Evolutionary conservation across 306 rosid genomes (phyloP), one percentile per base, ranked within the genome.

Genomic region (Trifolium subterraneum): DNA sequence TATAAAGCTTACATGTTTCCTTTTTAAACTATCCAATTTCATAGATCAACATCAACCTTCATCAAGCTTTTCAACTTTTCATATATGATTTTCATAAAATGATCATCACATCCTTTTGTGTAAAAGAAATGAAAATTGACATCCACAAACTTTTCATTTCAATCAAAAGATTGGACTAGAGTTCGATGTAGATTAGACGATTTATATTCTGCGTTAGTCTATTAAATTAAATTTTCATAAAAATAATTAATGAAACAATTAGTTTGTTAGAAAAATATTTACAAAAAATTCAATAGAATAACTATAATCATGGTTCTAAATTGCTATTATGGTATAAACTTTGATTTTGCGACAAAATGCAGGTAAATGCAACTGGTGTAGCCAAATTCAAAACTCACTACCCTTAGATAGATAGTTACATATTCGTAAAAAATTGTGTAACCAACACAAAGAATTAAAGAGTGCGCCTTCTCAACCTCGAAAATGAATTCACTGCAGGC

Each of bases 61-160:
- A 18, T 80, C 71, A 82, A 83, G 66, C 82, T 80, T 80, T 70
- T 84, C 88, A 82, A 81, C 77, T 79, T 82, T 79, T 66, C 56
- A 74, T 61, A 10, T 7, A 59, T 71, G 12, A 64, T 71, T 79
- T 78, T 77, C 12, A 58, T 64, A 5, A 64, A 45, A 63, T 73
- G 41, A 72, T 79, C 78, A 83, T 71, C 80, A 39, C 64, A 64
- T 33, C 31, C 67, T 78, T 83, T 71, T 29, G 54, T 22, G 68
- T 45, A 70, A 76, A 36, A 36, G 9, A 52, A 64, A 19, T 27
- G 18, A 58, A 58, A 39, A 64, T 71, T 48, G 55, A 7, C 16
- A n/a, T 48, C 10, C 1, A 48, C 55, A 48, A 48, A 48, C 55
- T 16, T 48, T 48, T 48, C 22, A 48, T 48, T 48, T n/a, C 19